Percentiles rank a stretch among this genome's conserved stretches.
Conservation (phyloP, 768 basidiomycete species). For the Galerina sulciceps region DNA sequence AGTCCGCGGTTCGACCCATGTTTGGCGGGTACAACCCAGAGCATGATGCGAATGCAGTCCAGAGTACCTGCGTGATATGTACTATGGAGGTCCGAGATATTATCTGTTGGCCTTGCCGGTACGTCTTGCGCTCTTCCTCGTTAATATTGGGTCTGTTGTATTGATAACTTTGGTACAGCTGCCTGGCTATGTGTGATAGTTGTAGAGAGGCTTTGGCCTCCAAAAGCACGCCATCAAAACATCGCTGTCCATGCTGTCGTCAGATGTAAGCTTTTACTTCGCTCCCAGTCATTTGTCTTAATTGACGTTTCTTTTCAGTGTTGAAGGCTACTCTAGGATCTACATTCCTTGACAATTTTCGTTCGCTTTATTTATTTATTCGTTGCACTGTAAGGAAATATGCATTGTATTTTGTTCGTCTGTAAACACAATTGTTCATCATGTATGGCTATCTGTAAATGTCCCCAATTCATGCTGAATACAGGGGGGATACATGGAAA, state of each 20-base stretch:
- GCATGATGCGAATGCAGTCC: slow-evolving; percentile 13
- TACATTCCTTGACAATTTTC: slow-evolving; percentile 50
- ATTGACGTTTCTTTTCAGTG: slow-evolving; percentile 21
- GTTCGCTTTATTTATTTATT: not conserved
- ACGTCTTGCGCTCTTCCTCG: slow-evolving; percentile 16
- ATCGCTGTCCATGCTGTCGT: slow-evolving; percentile 72
- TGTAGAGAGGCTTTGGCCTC: slow-evolving; percentile 66
- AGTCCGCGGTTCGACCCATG: slow-evolving; percentile 14
- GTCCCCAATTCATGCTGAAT: too few species aligned
- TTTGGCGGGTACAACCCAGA: not conserved
- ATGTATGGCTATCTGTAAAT: too few species aligned
- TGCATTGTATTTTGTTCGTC: too few species aligned
- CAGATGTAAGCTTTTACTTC: slow-evolving; percentile 41
- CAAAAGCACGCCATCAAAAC: slow-evolving; percentile 57
- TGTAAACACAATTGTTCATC: too few species aligned
- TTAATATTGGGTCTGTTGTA: not conserved
- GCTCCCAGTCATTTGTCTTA: slow-evolving; percentile 24
- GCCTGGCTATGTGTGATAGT: slow-evolving; percentile 67
- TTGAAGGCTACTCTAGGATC: slow-evolving; percentile 64
- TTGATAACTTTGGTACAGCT: slow-evolving; percentile 29
- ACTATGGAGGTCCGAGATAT: slow-evolving; percentile 69
- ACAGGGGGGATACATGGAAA: too few species aligned
- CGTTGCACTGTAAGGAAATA: too few species aligned
- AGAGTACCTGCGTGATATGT: slow-evolving; percentile 67
- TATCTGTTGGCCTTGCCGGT: slow-evolving; percentile 90